Evolutionary conservation across 2,329 filamentous ascomycete species (phyloP).

Genomic region (Parasarocladium wereldwijsianum): DNA sequence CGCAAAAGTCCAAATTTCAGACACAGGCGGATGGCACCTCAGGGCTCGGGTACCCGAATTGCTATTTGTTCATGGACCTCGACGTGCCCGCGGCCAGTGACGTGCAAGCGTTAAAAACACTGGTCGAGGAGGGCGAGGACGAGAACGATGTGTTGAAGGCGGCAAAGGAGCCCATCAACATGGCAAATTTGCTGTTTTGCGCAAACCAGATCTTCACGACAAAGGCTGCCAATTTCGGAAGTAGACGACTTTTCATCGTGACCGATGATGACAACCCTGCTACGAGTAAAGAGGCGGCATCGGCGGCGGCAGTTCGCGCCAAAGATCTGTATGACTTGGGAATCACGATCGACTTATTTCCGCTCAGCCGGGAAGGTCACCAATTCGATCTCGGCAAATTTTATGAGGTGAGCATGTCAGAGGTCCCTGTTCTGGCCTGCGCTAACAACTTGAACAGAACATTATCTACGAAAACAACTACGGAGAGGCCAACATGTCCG

Average conservation of each 20-base stretch:
- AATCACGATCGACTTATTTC: slow-evolving; percentile 84
- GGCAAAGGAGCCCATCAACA: slow-evolving; percentile 53
- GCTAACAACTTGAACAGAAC: slow-evolving; percentile 36
- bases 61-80: slow-evolving; percentile 80
- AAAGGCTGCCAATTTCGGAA: slow-evolving; percentile 86
- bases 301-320: slow-evolving; percentile 69
- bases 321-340: slow-evolving; percentile 93
- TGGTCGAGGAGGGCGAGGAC: slow-evolving; percentile 69
- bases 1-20: slow-evolving; percentile 67
- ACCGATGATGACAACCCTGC: slow-evolving; percentile 90
- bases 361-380: slow-evolving; percentile 56
- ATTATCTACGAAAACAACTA: slow-evolving; percentile 73
- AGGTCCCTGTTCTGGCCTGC: no score
- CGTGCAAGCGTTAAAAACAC: slow-evolving; percentile 60
- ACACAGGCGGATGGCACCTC: slow-evolving; percentile 46
- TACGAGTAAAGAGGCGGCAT: slow-evolving; percentile 52
- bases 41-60: slow-evolving; percentile 66
- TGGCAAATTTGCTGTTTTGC: slow-evolving; percentile 85
- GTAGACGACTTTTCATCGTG: slow-evolving; percentile 83
- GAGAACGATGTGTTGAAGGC: slow-evolving; percentile 55
- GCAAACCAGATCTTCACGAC: slow-evolving; percentile 95
- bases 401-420: slow-evolving; percentile 56
- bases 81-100: slow-evolving; percentile 78
- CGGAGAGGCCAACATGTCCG: slow-evolving; percentile 43
- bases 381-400: slow-evolving; percentile 75